These are phyloP conservation scores for Tieghemiomyces parasiticus DNA, from an alignment of 192 early-diverging fungal genomes.

Conservation along the genomic window DNA sequence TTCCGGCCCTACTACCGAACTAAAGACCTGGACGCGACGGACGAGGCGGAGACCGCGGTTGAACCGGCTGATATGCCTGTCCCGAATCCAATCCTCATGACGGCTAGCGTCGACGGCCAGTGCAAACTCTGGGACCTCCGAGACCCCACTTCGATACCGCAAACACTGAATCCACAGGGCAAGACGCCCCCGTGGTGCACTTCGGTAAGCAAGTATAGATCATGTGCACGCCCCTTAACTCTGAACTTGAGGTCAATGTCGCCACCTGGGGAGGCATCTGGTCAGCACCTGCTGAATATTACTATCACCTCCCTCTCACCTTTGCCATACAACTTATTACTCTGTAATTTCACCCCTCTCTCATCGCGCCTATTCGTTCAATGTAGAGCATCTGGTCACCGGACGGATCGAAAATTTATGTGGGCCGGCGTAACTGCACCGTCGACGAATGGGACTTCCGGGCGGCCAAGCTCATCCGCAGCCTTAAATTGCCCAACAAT, in stretches of 20 bases:
- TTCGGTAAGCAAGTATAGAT: constrained; percentile 25
- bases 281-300: neutral
- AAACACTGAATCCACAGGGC: constrained; percentile 32
- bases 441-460: constrained; percentile 84
- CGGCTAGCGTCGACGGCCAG: constrained; percentile 61
- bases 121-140: constrained; percentile 62
- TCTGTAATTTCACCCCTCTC: neutral
- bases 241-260: constrained; percentile 18
- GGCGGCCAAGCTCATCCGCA: constrained; percentile 43
- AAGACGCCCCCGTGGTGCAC: constrained; percentile 62
- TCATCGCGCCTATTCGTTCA: constrained; percentile 16
- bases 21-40: constrained; percentile 7
- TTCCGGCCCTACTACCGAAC: constrained; percentile 42
- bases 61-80: constrained; percentile 5
- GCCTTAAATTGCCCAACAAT: constrained; percentile 67
- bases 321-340: constrained; percentile 3
- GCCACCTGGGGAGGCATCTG: neutral
- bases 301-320: neutral
- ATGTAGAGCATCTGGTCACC: constrained; percentile 52
- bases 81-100: constrained; percentile 33
- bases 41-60: constrained; percentile 8
- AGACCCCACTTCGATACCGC: constrained; percentile 31
- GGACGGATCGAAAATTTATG: constrained; percentile 65
- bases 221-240: neutral
- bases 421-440: constrained; percentile 77